phyloP scores from a whole-genome alignment of 106 monocot genomes.

The Agapanthus africanus region DNA sequence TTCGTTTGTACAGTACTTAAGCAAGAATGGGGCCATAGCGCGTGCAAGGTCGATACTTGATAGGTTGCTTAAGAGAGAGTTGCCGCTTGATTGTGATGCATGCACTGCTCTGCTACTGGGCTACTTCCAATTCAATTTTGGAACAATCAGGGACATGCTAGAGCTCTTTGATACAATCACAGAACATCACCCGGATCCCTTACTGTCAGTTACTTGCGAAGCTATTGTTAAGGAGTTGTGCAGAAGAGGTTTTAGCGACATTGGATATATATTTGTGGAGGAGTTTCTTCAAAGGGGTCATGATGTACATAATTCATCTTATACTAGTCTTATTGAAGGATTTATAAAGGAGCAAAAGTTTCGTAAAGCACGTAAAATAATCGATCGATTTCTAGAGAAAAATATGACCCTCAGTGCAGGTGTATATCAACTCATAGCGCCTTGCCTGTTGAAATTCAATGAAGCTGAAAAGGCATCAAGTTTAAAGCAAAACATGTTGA shows the following conservation, averaged over 20 bases:
- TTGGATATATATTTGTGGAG: slow-evolving; percentile 45
- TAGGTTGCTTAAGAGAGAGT: slow-evolving; percentile 20
- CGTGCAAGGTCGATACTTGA: slow-evolving; percentile 41
- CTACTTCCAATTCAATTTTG: slow-evolving; percentile 34
- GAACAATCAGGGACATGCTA: slow-evolving; percentile 44
- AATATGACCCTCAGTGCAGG: slow-evolving; percentile 14
- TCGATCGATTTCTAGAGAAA: slow-evolving; percentile 34
- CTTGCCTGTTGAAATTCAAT: slow-evolving; percentile 27
- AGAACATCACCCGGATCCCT: background rate
- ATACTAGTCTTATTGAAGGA: slow-evolving; percentile 35
- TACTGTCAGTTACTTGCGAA: slow-evolving; percentile 21
- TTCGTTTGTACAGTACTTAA: slow-evolving; percentile 34
- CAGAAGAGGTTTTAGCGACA: slow-evolving; percentile 20
- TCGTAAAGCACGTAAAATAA: slow-evolving; percentile 38
- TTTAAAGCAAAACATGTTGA: slow-evolving; percentile 34
- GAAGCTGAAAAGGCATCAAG: slow-evolving; percentile 23
- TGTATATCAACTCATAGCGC: slow-evolving; percentile 26
- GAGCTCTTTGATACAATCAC: slow-evolving; percentile 31
- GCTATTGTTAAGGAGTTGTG: slow-evolving; percentile 41
- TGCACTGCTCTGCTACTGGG: slow-evolving; percentile 34
- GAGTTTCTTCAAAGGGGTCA: slow-evolving; percentile 24
- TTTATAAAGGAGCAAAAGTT: slow-evolving; percentile 44
- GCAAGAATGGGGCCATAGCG: slow-evolving; percentile 32
- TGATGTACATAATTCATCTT: slow-evolving; percentile 18
- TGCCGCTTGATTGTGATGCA: slow-evolving; percentile 30